Percentiles rank a stretch among this genome's conserved stretches.
Conservation (phyloP, 1,139 yeast genomes). For the Saccharomycopsis hybrid region DNA sequence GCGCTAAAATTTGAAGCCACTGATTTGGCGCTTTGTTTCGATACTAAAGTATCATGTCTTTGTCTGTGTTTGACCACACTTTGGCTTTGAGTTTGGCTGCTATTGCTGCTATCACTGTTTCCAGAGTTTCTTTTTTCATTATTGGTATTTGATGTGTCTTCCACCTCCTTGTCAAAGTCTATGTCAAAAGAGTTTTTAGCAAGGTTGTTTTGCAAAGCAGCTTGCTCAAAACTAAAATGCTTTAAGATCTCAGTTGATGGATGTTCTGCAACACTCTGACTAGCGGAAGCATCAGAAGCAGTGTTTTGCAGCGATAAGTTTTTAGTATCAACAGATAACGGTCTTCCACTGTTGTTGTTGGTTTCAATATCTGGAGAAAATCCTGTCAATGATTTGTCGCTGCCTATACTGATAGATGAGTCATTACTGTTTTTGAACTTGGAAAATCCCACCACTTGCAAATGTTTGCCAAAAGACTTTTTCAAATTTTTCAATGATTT, state of each 20-base stretch:
- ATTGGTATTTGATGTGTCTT: no score
- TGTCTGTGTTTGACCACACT: no score
- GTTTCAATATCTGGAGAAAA: conserved; percentile 19
- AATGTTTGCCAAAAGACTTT: conserved; percentile 14
- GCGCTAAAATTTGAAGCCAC: conserved; percentile 10
- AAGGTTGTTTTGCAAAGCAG: not conserved
- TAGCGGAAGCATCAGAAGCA: no score
- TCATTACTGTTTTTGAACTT: conserved; percentile 9
- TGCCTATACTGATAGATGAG: conserved; percentile 9
- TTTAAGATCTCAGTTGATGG: conserved; percentile 3
- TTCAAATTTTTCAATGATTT: conserved; percentile 17
- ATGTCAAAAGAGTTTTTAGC: conserved; percentile 7
- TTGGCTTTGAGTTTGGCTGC: no score
- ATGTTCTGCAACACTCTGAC: no score
- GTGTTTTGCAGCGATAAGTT: not conserved
- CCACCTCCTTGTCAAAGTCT: conserved; percentile 18
- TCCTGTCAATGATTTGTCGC: conserved; percentile 18
- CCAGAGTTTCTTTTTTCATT: no score
- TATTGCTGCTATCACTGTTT: no score
- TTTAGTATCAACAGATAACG: not conserved
- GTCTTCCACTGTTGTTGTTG: not conserved
- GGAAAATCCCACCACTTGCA: conserved; percentile 2
- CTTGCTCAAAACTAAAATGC: conserved; percentile 14
- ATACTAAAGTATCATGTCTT: no score
- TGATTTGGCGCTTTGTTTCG: not conserved